These are phyloP conservation scores for Elsinoe fawcettii DNA, from an alignment of 2,329 filamentous ascomycete species.

Conservation along the genomic window DNA sequence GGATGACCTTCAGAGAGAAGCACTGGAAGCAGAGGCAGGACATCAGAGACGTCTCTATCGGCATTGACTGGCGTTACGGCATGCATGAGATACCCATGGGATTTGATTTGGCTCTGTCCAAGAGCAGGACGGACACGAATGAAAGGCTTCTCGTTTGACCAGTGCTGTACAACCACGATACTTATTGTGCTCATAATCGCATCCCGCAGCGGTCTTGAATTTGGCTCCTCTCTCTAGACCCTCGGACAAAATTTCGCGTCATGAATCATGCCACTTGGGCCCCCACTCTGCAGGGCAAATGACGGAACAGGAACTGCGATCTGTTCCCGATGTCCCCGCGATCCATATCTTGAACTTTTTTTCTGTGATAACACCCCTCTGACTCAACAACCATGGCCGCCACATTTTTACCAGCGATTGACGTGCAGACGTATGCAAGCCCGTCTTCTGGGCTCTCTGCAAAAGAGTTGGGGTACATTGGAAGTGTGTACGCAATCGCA, in stretches of 20 bases:
- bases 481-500: conserved; percentile 49
- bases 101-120: background rate
- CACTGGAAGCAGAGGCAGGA: background rate
- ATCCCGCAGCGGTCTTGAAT: too few species aligned
- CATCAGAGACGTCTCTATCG: background rate
- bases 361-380: background rate
- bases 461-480: conserved; percentile 49
- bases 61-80: background rate
- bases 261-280: conserved; percentile 8
- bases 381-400: conserved; percentile 32
- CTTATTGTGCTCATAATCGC: too few species aligned
- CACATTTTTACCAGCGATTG: conserved; percentile 43
- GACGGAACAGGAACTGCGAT: conserved; percentile 5
- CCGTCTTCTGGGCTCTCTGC: conserved; percentile 44
- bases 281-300: conserved; percentile 4
- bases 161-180: too few species aligned
- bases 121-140: background rate
- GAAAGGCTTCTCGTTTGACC: background rate
- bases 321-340: conserved; percentile 2
- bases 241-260: background rate
- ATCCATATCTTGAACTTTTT: conserved; percentile 9
- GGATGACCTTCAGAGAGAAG: background rate
- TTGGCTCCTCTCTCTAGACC: too few species aligned
- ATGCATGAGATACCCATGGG: background rate
- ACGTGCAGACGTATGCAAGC: conserved; percentile 37